Conservation (phyloP, 495 filamentous ascomycete genomes). For the Evansstolkia leycettana region DNA sequence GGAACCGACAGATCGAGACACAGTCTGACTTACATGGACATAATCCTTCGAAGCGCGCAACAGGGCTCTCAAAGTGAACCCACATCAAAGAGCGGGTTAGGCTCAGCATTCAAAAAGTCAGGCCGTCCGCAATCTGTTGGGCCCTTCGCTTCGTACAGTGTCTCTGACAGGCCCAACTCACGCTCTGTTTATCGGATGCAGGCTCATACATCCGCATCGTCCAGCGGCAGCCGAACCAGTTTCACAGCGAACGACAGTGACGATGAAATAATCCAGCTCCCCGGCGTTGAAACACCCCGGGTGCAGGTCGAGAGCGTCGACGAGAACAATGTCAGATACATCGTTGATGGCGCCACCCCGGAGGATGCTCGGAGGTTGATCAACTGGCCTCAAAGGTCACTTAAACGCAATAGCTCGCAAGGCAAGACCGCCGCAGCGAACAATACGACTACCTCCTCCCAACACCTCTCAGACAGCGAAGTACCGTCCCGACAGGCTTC, state of each 20-base stretch:
- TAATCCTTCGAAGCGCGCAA: constrained; percentile 12
- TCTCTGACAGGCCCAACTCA: constrained; percentile 3
- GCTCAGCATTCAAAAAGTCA: constrained; percentile 2
- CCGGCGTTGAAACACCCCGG: constrained; percentile 17
- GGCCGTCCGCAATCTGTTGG: constrained; percentile 10
- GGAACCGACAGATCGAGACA: constrained; percentile 5
- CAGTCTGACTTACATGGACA: constrained; percentile 24
- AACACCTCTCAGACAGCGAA: too few species aligned
- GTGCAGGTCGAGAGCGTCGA: constrained; percentile 27
- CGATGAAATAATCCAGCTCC: constrained; percentile 28
- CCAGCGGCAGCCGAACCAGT: constrained; percentile 11
- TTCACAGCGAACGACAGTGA: constrained; percentile 19
- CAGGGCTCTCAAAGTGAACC: constrained; percentile 2
- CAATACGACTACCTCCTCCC: too few species aligned
- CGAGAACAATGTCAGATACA: constrained; percentile 25
- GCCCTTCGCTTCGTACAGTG: constrained; percentile 1
- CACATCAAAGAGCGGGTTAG: background rate
- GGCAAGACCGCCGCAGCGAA: too few species aligned
- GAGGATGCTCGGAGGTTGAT: constrained; percentile 21
- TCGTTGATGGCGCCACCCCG: constrained; percentile 16
- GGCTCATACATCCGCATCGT: constrained; percentile 20
- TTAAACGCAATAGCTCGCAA: too few species aligned
- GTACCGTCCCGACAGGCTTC: too few species aligned
- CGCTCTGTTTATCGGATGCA: constrained; percentile 27
- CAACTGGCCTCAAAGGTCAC: constrained; percentile 15